Base-by-base conservation (phyloP, 257 asterid species). In the Penstemon davidsonii region DNA sequence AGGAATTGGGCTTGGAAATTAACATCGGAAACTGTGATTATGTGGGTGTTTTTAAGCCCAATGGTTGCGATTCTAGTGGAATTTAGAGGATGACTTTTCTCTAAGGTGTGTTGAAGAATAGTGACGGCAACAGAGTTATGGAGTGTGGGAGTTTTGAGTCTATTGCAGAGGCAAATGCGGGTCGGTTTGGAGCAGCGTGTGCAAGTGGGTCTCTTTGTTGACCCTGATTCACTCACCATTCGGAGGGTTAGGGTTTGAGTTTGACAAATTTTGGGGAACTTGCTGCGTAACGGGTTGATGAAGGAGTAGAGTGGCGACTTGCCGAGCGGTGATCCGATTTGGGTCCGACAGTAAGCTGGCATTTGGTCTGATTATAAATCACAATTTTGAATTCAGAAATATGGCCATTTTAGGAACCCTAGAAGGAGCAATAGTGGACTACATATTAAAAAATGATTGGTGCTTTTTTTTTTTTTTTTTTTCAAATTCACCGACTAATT, bases 71-170 rank as follows among this genome's bases (percentile, higher is more conserved):
- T 90, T 79, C 90, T 81, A 19, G 96, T 68, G 60, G 97, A 88
- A 72, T 93, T 93, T 5, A 90, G 82, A 13, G 96, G 99, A 66
- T 88, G 96, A 3, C 84, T 90, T 61, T 81, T 82, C 80, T 93
- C 99, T 10, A 82, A 80, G 18, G 77, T 87, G 71, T 90, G 99
- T 13, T 85, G 97, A 50, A 93, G 91, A 55, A 93, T 79, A 39
- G 95, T 87, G 76, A 90, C 77, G 63, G 89, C 77, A 41, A 87
- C 83, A 0, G 96, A 80, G 86, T 85, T 90, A 1, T 78, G 68
- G 57, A 85, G 81, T 54, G 41, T 38, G 5, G 94, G 94, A 38
- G 75, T 63, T 44, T 59, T 87, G 62, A 90, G 74, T 37, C 92
- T 84, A 64, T 76, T 58, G 68, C 97, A 93, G 70, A 93, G 92